Conservation (phyloP, 2,329 filamentous ascomycete species). For the Penicillium sp. region DNA sequence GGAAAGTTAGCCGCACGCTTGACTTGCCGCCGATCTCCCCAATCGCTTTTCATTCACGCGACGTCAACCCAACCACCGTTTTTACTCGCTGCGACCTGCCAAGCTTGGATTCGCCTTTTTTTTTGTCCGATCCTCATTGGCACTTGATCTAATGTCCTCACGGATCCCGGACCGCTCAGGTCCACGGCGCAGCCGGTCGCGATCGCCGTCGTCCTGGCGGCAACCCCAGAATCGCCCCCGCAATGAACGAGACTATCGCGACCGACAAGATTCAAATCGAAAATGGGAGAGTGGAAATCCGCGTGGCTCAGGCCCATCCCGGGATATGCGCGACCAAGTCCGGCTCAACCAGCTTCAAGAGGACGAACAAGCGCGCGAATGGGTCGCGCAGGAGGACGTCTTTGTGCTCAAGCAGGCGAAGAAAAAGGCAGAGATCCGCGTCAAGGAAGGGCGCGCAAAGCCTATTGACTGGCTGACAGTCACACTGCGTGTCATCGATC, state of each 20-base stretch:
- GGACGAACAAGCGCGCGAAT: constrained; percentile 76
- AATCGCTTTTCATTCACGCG: constrained; percentile 20
- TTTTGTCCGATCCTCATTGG: background rate
- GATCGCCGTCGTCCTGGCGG: constrained; percentile 45
- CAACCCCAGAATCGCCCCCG: constrained; percentile 42
- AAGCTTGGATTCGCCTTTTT: background rate
- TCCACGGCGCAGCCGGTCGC: constrained; percentile 45
- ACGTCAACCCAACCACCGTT: constrained; percentile 3
- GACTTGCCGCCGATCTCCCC: constrained; percentile 27
- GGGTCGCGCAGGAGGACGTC: constrained; percentile 91
- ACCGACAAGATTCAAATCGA: constrained; percentile 26
- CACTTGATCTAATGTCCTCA: constrained; percentile 32
- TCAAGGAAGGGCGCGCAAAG: constrained; percentile 85
- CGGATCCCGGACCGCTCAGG: constrained; percentile 36
- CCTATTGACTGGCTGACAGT: constrained; percentile 94
- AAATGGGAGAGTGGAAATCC: constrained; percentile 27
- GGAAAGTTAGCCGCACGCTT: constrained; percentile 24
- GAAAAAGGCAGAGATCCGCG: constrained; percentile 94
- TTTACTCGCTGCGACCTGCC: background rate
- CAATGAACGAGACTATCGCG: constrained; percentile 32
- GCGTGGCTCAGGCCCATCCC: constrained; percentile 24
- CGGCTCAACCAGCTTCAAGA: constrained; percentile 62
- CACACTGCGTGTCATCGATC: constrained; percentile 83
- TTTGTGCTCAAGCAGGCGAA: constrained; percentile 97
- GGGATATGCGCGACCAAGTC: constrained; percentile 48